Evolutionary conservation across 2,329 filamentous ascomycete species (phyloP), one percentile per base, ranked within the genome.

Genomic region (Fusarium mundagurra): DNA sequence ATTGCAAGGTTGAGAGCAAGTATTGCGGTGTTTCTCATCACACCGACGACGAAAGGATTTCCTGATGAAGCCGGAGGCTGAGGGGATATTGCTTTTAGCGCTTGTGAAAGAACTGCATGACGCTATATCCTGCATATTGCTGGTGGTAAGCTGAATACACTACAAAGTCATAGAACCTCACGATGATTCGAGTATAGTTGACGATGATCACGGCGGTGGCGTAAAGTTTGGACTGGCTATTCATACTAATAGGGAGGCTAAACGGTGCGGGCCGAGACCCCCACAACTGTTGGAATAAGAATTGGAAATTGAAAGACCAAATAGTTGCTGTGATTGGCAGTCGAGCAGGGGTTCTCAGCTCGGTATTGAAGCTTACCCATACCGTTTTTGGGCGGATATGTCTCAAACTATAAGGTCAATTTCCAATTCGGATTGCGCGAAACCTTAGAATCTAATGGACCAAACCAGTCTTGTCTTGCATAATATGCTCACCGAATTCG

Each of bases 221-320:
- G 29, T 29, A 0, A 14, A n/a, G 14, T 1, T n/a, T 59, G 27
- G 29, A 55, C 36, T 59, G 1, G 27, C 27, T 1, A 27, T 22
- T 33, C 1, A 63, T 1, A 22, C 20, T 24, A 18, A 50, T 10
- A 14, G 1, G 1, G 8, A n/a, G 20, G 1, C 13, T 4, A 0
- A 20, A 22, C 55, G 61, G 55, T 2, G 44, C 62, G 62, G 58
- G 57, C 61, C 61, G 61, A 27, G 9, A 17, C 36, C 55, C 55
- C 44, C 44, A 44, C 31, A 36, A 51, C 17, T 61, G 22, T 22
- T 6, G 4, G 2, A 14, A n/a, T 18, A 27, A 55, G 18, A 62
- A 27, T 18, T 11, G 20, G 14, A 31, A 29, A 29, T 2, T 43
- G 44, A 8, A 18, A 20, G 22, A 16, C 20, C 2, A 33, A 24